Base-by-base conservation (phyloP, 176 grass and related monocot species). In the Bromus sterilis region DNA sequence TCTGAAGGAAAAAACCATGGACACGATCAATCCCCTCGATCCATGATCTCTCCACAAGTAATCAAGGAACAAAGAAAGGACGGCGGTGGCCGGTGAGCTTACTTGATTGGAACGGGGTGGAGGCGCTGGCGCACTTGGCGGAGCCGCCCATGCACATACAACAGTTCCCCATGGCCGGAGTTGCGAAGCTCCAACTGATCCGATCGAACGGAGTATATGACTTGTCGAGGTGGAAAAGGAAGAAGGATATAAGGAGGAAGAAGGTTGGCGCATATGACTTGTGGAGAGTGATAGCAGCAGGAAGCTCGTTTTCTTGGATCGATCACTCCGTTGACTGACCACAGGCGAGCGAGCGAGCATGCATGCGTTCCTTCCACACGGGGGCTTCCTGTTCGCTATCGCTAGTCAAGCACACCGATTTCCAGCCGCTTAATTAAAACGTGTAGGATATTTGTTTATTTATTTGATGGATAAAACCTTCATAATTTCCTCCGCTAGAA, bases 91-190 rank as follows among this genome's bases (percentile, higher is more conserved):
- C 37, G 37, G 37, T 9, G 37, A 21, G 48, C 80, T 77, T 78
- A 93, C 90, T 96, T 68, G 89, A 86, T 79, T 60, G 61, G 4
- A 90, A 83, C 26, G 93, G 85, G 51, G 85, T 84, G 24, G 90
- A 86, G 3, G 83, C 93, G 84, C 69, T 78, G 34, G 78, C 85
- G 18, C 87, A 81, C 78, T 93, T 96, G 0, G 85, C 82, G 59
- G 90, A 90, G 56, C 84, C 84, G 41, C 84, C 74, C 48, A 43
- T 60, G 79, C 93, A 51, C 18, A 51, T 18, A 0, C 48, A 51
- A 0, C 6, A 84, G 84, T 95, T 95, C 79, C 93, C 93, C 93
- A 95, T 95, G 18, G 18, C 48, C 48, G 46, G 16, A 0, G 46
- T 0, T 20, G 48, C 16, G 1, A 18, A 51, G 16, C 16, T 48